Evolutionary conservation across 1,139 yeast genomes (phyloP).

Genomic region (Insectozyma bohioensis): DNA sequence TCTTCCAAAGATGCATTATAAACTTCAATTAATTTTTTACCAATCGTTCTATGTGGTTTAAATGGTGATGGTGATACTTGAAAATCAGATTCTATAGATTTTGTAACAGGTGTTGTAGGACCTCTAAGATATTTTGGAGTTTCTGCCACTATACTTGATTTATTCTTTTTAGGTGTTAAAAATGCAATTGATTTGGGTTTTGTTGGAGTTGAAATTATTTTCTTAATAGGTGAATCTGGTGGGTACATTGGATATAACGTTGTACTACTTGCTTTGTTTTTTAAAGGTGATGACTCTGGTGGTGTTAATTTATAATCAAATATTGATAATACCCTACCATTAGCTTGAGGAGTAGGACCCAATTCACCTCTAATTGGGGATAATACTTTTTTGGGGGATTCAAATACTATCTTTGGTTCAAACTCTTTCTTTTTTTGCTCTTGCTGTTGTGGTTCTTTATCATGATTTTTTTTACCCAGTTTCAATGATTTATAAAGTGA

Average conservation of each 20-base stretch:
- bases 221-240: slow-evolving; percentile 8
- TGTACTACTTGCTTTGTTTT: slow-evolving; percentile 11
- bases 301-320: slow-evolving; percentile 55
- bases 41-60: slow-evolving; percentile 36
- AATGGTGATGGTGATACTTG: slow-evolving; percentile 49
- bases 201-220: slow-evolving; percentile 12
- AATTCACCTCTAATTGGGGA: slow-evolving; percentile 31
- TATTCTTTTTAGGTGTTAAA: slow-evolving; percentile 10
- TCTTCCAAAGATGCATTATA: slow-evolving; percentile 31
- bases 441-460: slow-evolving; percentile 7
- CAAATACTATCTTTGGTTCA: neutral
- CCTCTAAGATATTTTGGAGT: slow-evolving; percentile 35
- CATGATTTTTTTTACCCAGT: slow-evolving; percentile 9
- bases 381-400: no score
- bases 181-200: slow-evolving; percentile 5
- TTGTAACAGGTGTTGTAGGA: neutral
- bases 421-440: slow-evolving; percentile 12
- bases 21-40: slow-evolving; percentile 36
- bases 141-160: slow-evolving; percentile 13
- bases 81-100: slow-evolving; percentile 18
- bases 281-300: slow-evolving; percentile 46
- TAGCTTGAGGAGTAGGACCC: slow-evolving; percentile 78
- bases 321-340: slow-evolving; percentile 66
- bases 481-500: slow-evolving; percentile 12
- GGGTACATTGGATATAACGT: slow-evolving; percentile 6